Conservation (phyloP, 331 rosid species). For the Quercus tomentella region DNA sequence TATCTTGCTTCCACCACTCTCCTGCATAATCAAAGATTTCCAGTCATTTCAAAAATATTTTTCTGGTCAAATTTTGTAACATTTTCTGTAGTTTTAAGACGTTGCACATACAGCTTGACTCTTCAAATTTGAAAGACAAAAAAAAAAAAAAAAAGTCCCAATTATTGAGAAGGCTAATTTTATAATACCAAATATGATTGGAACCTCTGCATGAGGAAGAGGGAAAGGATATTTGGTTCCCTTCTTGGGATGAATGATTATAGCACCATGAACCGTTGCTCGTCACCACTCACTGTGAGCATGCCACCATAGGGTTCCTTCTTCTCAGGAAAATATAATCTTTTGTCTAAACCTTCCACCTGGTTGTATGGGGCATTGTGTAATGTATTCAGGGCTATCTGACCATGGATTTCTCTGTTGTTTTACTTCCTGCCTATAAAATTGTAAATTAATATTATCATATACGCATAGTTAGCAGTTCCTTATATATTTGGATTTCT, state of each 20-base stretch:
- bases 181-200: conserved; percentile 37
- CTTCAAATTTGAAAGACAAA: no score
- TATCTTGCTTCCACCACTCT: conserved; percentile 56
- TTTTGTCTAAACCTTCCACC: conserved; percentile 31
- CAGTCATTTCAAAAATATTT: no score
- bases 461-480: no score
- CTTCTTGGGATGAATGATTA: conserved; percentile 31
- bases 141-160: no score
- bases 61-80: no score
- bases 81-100: no score
- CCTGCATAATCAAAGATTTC: conserved; percentile 14
- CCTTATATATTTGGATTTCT: no score
- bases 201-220: conserved; percentile 32
- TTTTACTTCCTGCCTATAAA: conserved; percentile 45
- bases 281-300: conserved; percentile 45
- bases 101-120: no score
- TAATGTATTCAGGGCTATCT: conserved; percentile 47
- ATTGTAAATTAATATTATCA: no score
- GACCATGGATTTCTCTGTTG: conserved; percentile 50
- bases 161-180: not conserved
- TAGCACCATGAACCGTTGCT: conserved; percentile 43
- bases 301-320: conserved; percentile 53
- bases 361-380: conserved; percentile 47
- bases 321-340: conserved; percentile 28
- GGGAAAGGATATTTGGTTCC: conserved; percentile 36